Percentiles rank a stretch among this genome's conserved stretches.
phyloP scores from a whole-genome alignment of 2,329 filamentous ascomycete genomes.

The Ophiostoma himal-ulmi region DNA sequence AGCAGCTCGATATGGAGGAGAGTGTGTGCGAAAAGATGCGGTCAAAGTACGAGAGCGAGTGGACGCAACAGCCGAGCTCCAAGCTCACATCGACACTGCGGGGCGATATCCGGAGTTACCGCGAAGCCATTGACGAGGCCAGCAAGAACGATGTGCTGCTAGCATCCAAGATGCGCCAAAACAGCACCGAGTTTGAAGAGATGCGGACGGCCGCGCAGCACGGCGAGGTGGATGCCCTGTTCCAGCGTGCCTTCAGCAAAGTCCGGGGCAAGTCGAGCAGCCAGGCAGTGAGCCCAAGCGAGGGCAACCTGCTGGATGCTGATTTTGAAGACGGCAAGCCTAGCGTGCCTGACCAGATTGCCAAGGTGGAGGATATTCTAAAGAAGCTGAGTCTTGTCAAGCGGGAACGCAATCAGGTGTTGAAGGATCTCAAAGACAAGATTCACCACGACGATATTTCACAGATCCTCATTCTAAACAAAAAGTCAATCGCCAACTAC shows the following conservation, averaged over 20 bases:
- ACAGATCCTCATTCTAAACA: slow-evolving; percentile 94
- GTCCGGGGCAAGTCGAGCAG: slow-evolving; percentile 60
- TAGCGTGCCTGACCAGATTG: slow-evolving; percentile 85
- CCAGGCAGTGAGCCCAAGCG: slow-evolving; percentile 56
- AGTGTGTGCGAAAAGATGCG: slow-evolving; percentile 99
- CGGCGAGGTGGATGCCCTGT: slow-evolving; percentile 81
- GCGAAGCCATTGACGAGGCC: slow-evolving; percentile 84
- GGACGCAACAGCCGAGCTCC: slow-evolving; percentile 95
- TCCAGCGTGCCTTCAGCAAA: slow-evolving; percentile 79
- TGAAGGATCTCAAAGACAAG: slow-evolving; percentile 96
- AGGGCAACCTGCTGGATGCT: slow-evolving; percentile 81
- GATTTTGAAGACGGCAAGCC: slow-evolving; percentile 77
- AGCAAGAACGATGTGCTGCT: slow-evolving; percentile 79
- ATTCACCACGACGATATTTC: slow-evolving; percentile 96
- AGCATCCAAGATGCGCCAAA: slow-evolving; percentile 75
- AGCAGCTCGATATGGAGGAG: slow-evolving; percentile 93
- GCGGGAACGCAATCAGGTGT: slow-evolving; percentile 79
- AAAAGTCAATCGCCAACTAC: slow-evolving; percentile 89
- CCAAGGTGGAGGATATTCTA: slow-evolving; percentile 79
- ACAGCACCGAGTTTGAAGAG: slow-evolving; percentile 85
- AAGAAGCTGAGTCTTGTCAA: slow-evolving; percentile 91
- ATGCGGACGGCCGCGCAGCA: slow-evolving; percentile 86
- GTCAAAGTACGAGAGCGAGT: slow-evolving; percentile 90
- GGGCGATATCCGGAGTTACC: slow-evolving; percentile 80
- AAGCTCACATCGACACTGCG: slow-evolving; percentile 81